A percentile compares a stretch with the other conserved stretches of the same genome.
phyloP scores from a whole-genome alignment of 768 basidiomycete genomes.

The Tylopilus balloui region DNA sequence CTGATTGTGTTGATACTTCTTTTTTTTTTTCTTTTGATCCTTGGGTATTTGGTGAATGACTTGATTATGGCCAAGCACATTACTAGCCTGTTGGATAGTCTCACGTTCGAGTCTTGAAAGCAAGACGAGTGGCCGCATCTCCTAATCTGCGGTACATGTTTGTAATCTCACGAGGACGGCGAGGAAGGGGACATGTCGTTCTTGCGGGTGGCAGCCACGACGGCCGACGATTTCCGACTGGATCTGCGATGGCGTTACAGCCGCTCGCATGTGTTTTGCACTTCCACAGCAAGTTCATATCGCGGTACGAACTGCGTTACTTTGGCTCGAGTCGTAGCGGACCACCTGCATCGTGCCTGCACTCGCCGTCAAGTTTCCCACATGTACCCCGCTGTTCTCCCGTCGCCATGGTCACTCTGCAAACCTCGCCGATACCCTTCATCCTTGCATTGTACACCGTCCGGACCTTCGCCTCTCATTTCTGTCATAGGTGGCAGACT shows the following conservation, averaged over 20 bases:
- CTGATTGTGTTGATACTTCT: conserved; percentile 1
- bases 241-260: neutral
- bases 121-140: neutral
- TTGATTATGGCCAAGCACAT: neutral
- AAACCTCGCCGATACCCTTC: no score
- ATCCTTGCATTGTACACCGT: neutral
- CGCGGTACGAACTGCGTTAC: no score
- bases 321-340: no score
- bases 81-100: neutral
- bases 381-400: neutral
- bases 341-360: no score
- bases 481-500: neutral
- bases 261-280: neutral
- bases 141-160: neutral
- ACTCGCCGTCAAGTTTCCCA: no score
- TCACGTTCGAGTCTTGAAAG: neutral
- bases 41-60: neutral
- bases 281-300: no score
- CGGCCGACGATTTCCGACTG: no score
- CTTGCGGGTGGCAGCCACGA: no score
- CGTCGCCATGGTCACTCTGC: neutral
- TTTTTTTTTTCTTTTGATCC: neutral
- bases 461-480: no score
- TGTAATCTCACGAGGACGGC: neutral
- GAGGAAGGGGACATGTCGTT: no score